Conservation (phyloP, 2,329 filamentous ascomycete genomes). For the Tolypocladium ophioglossoides region DNA sequence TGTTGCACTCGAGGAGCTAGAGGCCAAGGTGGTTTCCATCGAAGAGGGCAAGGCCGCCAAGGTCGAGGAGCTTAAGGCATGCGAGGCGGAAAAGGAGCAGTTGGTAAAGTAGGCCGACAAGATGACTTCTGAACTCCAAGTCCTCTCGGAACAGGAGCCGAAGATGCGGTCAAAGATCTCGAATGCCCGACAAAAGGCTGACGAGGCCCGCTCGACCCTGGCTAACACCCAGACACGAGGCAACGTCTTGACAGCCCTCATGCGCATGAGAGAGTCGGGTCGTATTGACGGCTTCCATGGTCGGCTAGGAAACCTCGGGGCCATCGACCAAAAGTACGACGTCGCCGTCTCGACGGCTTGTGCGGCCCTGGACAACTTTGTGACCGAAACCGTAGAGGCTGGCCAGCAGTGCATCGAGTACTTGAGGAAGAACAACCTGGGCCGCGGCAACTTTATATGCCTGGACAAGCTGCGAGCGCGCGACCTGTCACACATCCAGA, state of each 20-base stretch:
- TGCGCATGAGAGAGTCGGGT: slow-evolving; percentile 91
- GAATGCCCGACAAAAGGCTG: slow-evolving; percentile 83
- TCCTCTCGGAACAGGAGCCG: slow-evolving; percentile 67
- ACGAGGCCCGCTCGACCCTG: slow-evolving; percentile 85
- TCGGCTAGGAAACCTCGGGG: slow-evolving; percentile 83
- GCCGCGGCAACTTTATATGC: slow-evolving; percentile 93
- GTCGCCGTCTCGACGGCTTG: slow-evolving; percentile 98
- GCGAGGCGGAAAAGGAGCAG: slow-evolving; percentile 58
- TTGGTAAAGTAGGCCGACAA: slow-evolving; percentile 67
- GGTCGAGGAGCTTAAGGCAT: slow-evolving; percentile 62
- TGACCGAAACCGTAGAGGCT: slow-evolving; percentile 90
- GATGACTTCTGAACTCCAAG: slow-evolving; percentile 60
- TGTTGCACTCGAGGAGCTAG: slow-evolving; percentile 71
- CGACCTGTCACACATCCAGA: slow-evolving; percentile 70
- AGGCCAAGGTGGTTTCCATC: slow-evolving; percentile 66
- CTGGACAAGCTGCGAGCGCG: slow-evolving; percentile 75
- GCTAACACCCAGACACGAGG: slow-evolving; percentile 86
- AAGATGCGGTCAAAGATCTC: slow-evolving; percentile 77
- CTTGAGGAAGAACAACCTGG: slow-evolving; percentile 91
- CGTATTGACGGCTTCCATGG: slow-evolving; percentile 97
- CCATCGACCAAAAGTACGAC: slow-evolving; percentile 90
- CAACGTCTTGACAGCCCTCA: slow-evolving; percentile 81
- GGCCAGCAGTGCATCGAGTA: slow-evolving; percentile 98
- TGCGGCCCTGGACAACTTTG: slow-evolving; percentile 83
- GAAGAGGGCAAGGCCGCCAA: slow-evolving; percentile 64